phyloP scores from a whole-genome alignment of 352 stramenopile species.

The Pythium coloratum region DNA sequence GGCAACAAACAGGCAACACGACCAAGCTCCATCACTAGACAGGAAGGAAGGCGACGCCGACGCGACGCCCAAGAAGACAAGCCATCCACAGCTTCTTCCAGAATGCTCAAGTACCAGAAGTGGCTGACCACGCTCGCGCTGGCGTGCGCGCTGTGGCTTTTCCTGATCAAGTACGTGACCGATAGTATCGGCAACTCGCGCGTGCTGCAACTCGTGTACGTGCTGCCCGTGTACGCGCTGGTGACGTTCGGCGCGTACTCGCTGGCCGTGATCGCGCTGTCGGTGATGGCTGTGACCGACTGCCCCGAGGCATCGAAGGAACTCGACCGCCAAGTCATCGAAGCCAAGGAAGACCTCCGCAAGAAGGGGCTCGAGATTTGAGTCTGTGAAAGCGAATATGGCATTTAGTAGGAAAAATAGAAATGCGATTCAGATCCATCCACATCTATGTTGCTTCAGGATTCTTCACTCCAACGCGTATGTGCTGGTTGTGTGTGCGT shows the following conservation, averaged over 20 bases:
- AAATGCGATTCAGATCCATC: background rate
- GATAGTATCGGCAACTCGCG: slow-evolving; percentile 34
- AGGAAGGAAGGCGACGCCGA: background rate
- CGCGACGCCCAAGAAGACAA: background rate
- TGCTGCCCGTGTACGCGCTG: slow-evolving; percentile 68
- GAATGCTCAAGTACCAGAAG: slow-evolving; percentile 83
- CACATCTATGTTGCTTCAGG: background rate
- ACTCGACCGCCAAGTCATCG: slow-evolving; percentile 61
- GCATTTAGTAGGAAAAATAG: slow-evolving; percentile 5
- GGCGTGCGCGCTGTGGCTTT: slow-evolving; percentile 52
- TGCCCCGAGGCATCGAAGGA: slow-evolving; percentile 69
- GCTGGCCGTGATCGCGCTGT: slow-evolving; percentile 60
- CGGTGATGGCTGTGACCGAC: slow-evolving; percentile 70
- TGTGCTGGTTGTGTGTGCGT: no score
- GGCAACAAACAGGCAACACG: slow-evolving; percentile 11
- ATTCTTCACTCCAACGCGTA: no score
- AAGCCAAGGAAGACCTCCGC: slow-evolving; percentile 60
- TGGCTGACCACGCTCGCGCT: slow-evolving; percentile 52
- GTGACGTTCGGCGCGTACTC: slow-evolving; percentile 77
- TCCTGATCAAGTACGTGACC: slow-evolving; percentile 46
- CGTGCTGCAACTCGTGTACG: slow-evolving; percentile 50
- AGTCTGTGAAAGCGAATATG: slow-evolving; percentile 6
- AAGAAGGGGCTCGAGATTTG: slow-evolving; percentile 55
- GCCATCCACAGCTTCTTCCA: background rate
- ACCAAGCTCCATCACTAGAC: background rate